Evolutionary conservation across 148 eudicot species (phyloP), one percentile per base, ranked within the genome.

Genomic region (Selenicereus undatus): DNA sequence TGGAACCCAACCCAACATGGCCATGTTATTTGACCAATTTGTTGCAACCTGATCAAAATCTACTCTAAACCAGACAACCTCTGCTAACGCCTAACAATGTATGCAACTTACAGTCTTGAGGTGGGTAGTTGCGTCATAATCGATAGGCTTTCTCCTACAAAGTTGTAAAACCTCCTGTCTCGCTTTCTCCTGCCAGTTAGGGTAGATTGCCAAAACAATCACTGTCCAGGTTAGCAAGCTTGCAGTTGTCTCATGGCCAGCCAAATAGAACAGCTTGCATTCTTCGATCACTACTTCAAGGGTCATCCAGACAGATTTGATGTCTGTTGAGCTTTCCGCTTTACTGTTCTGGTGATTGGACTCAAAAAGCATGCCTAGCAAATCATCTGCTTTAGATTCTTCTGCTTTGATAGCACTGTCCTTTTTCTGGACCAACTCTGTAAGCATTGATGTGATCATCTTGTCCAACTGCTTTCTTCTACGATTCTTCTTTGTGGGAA

Each of bases 171-270:
- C 86, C 79, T 92, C 93, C 64, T 86, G 66, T 74, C 92, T 79
- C 14, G 91, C 91, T 70, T 86, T 89, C 51, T 87, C 88, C 85
- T 90, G 93, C 93, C 92, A 92, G 17, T 79, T 68, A 0, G 78
- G 92, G 81, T 92, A 89, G 85, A 86, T 86, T 32, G 92, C 89
- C 39, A 88, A 80, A 17, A 89, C 85, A n/a, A 92, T 72, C 30
- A 86, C 20, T 11, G 88, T 85, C 93, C 93, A 92, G 0, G 90
- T 89, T n/a, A 92, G 75, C 88, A 84, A 87, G 75, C 88, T 83
- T 8, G 93, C 87, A 1, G 93, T 88, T 80, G 93, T 92, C 73
- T 90, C 92, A 70, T 90, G 91, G 50, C 92, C 96, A 43, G 93
- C 93, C 17, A 89, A 84, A 88, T 88, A 88, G 75, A 90, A 90